Percentiles rank a stretch among this genome's conserved stretches.
Evolutionary conservation across 768 basidiomycete species (phyloP).

Genomic region (Ephemerocybe angulata): DNA sequence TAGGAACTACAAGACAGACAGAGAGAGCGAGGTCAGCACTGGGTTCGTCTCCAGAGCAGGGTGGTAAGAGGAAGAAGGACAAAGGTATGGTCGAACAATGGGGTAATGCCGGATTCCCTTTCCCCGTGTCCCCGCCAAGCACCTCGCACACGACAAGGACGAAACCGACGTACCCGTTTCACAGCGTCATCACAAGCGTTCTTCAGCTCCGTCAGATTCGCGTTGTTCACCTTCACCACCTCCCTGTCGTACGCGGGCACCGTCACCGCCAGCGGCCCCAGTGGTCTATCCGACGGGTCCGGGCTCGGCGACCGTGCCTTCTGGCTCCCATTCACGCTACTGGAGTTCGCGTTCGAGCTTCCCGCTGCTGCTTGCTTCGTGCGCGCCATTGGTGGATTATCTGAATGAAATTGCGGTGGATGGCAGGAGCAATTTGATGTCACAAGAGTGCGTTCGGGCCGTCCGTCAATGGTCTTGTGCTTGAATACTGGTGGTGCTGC

Average conservation of each 20-base stretch:
- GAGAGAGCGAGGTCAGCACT: background rate
- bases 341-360: background rate
- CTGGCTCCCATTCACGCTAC: background rate
- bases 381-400: background rate
- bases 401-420: background rate
- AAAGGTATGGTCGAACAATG: too few relatives aligned
- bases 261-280: slow-evolving; percentile 50
- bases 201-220: slow-evolving; percentile 56
- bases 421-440: too few relatives aligned
- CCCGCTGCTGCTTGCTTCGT: background rate
- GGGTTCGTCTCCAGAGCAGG: background rate
- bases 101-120: too few relatives aligned
- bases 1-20: slow-evolving; percentile 57
- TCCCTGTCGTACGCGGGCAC: slow-evolving; percentile 46
- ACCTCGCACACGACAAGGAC: background rate
- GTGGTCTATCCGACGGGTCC: slow-evolving; percentile 40
- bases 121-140: too few relatives aligned
- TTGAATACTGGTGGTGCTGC: too few relatives aligned
- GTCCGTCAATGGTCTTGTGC: too few relatives aligned
- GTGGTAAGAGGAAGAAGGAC: background rate
- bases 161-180: slow-evolving; percentile 61
- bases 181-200: slow-evolving; percentile 84
- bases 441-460: too few relatives aligned
- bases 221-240: slow-evolving; percentile 58
- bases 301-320: slow-evolving; percentile 10